phyloP scores from a whole-genome alignment of 164 flowering plant genomes.

The Stephania cephalantha region DNA sequence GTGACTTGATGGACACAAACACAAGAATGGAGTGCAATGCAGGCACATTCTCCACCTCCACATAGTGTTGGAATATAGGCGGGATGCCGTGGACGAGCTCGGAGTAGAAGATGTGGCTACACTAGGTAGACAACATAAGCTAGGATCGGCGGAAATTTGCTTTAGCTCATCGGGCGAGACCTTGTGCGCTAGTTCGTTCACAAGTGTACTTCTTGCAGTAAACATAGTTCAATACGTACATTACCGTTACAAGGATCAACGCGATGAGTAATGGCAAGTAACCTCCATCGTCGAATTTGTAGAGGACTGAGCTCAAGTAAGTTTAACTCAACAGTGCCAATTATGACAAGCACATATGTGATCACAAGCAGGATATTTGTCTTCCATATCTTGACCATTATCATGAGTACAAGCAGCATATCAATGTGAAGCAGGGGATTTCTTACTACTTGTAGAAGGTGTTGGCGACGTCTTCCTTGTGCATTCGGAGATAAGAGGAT shows the following conservation, averaged over 20 bases:
- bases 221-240: slow-evolving; percentile 26
- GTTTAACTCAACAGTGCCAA: slow-evolving; percentile 31
- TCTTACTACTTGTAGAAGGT: slow-evolving; percentile 51
- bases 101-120: slow-evolving; percentile 27
- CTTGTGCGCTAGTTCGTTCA: slow-evolving; percentile 22
- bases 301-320: slow-evolving; percentile 24
- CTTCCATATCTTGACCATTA: slow-evolving; percentile 86
- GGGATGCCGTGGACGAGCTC: slow-evolving; percentile 34
- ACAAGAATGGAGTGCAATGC: slow-evolving; percentile 69
- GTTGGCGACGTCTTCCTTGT: slow-evolving; percentile 24
- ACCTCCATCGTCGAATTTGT: slow-evolving; percentile 22
- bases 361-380: slow-evolving; percentile 41
- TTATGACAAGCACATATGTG: slow-evolving; percentile 31
- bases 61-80: slow-evolving; percentile 30
- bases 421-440: too few species aligned
- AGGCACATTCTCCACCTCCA: slow-evolving; percentile 40
- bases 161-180: slow-evolving; percentile 7
- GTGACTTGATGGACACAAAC: slow-evolving; percentile 64
- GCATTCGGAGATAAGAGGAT: slow-evolving; percentile 53
- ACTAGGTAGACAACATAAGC: slow-evolving; percentile 14
- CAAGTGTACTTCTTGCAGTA: slow-evolving; percentile 21
- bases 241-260: slow-evolving; percentile 12
- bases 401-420: slow-evolving; percentile 44
- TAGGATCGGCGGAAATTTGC: slow-evolving; percentile 3
- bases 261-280: slow-evolving; percentile 25